phyloP scores from a whole-genome alignment of 2,329 filamentous ascomycete species.

The Microdochium trichocladiopsis region DNA sequence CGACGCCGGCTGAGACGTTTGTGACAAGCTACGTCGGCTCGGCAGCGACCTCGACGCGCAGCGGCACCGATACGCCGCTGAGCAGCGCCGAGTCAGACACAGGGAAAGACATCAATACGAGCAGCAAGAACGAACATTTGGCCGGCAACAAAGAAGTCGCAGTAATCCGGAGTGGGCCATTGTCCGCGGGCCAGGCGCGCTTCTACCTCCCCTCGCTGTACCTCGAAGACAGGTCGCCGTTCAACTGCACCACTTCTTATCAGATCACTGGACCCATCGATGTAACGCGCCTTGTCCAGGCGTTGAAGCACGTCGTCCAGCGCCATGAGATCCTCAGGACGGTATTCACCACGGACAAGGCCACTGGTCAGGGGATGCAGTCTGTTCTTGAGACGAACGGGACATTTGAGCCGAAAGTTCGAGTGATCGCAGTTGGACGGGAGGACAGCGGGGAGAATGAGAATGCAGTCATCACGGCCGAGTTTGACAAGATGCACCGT shows the following conservation, averaged over 20 bases:
- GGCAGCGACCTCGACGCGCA: background rate
- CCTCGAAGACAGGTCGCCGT: conserved; percentile 22
- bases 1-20: background rate
- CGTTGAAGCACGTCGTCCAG: conserved; percentile 15
- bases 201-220: conserved; percentile 19
- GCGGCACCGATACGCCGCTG: background rate
- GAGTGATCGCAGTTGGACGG: background rate
- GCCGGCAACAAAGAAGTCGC: background rate
- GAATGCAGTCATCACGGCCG: background rate
- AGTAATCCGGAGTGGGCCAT: conserved; percentile 5
- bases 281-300: conserved; percentile 14
- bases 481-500: background rate
- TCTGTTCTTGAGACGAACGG: background rate
- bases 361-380: conserved; percentile 1
- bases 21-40: background rate
- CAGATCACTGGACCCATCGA: conserved; percentile 18
- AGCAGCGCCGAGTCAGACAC: background rate
- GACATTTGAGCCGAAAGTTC: background rate
- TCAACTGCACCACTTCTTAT: conserved; percentile 22
- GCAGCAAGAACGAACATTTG: background rate
- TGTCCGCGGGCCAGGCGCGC: conserved; percentile 24
- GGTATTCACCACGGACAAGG: conserved; percentile 8
- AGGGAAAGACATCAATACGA: background rate
- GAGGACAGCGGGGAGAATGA: background rate
- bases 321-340: conserved; percentile 18